phyloP scores from a whole-genome alignment of 805 yeast genomes.

The Pichia rugopelliculosa region DNA sequence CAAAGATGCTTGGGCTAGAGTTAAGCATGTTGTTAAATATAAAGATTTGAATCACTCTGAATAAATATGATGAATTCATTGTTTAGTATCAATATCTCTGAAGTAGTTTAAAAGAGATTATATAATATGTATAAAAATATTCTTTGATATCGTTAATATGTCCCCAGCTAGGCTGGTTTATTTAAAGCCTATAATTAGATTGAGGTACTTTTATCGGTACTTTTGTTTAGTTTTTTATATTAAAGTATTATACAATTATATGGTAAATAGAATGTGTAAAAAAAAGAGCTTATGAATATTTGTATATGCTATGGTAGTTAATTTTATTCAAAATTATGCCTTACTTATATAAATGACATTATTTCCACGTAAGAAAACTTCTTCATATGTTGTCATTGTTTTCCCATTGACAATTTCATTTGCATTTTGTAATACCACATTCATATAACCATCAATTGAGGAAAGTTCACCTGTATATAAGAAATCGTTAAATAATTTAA shows the following conservation, averaged over 20 bases:
- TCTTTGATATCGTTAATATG: no score
- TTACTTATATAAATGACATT: slow-evolving; percentile 50
- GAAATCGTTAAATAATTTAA: slow-evolving; percentile 80
- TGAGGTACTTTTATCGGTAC: no score
- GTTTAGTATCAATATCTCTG: no score
- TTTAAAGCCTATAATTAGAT: no score
- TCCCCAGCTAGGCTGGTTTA: no score
- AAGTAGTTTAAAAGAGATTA: no score
- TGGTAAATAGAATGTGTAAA: neutral
- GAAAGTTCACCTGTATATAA: slow-evolving; percentile 61
- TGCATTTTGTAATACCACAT: slow-evolving; percentile 76
- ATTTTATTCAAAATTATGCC: neutral
- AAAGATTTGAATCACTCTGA: slow-evolving; percentile 1
- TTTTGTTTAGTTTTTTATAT: neutral
- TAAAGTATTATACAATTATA: neutral
- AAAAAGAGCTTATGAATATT: neutral
- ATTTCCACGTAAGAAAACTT: slow-evolving; percentile 82
- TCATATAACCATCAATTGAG: slow-evolving; percentile 96
- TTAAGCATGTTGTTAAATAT: slow-evolving; percentile 28
- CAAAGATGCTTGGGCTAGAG: slow-evolving; percentile 39
- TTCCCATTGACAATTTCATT: slow-evolving; percentile 52
- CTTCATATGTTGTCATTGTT: slow-evolving; percentile 52
- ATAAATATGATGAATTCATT: neutral
- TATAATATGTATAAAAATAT: no score
- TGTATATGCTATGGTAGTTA: neutral